Conservation (phyloP, 2,329 filamentous ascomycete genomes). For the Blastomyces percursus region DNA sequence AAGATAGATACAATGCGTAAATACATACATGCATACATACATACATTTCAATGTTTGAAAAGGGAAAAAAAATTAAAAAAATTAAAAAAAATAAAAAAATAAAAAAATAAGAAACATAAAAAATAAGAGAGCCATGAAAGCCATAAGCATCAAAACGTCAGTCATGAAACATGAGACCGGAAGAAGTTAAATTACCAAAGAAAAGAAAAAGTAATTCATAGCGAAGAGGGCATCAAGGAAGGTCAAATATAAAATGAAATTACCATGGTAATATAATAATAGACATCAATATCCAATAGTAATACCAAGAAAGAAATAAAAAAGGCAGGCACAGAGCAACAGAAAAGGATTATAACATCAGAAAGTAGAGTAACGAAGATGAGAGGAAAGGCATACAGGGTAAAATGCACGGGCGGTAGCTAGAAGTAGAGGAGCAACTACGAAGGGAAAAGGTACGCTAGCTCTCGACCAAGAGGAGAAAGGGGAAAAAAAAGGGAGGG, state of each 20-base stretch:
- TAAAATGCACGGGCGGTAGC: neutral
- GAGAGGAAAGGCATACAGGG: neutral
- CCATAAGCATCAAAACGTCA: constrained; percentile 11
- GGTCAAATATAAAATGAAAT: neutral
- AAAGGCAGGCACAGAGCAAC: neutral
- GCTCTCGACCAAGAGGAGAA: neutral
- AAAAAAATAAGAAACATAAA: constrained; percentile 12
- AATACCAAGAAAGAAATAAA: constrained; percentile 1
- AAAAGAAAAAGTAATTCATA: neutral
- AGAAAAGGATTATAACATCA: neutral
- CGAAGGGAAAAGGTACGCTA: no score
- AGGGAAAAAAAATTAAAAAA: constrained; percentile 11
- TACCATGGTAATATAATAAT: neutral
- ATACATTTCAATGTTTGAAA: constrained; percentile 4
- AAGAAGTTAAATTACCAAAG: neutral
- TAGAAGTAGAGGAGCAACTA: neutral
- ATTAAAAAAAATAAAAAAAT: constrained; percentile 10
- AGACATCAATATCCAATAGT: neutral
- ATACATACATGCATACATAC: neutral
- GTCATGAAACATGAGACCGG: constrained; percentile 8
- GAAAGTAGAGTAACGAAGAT: neutral
- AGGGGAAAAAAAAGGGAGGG: neutral
- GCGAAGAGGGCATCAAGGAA: neutral
- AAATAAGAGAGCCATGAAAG: constrained; percentile 20
- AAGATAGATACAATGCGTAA: neutral